Conservation (phyloP, 2,329 filamentous ascomycete species). For the Herpotrichia juniperi region DNA sequence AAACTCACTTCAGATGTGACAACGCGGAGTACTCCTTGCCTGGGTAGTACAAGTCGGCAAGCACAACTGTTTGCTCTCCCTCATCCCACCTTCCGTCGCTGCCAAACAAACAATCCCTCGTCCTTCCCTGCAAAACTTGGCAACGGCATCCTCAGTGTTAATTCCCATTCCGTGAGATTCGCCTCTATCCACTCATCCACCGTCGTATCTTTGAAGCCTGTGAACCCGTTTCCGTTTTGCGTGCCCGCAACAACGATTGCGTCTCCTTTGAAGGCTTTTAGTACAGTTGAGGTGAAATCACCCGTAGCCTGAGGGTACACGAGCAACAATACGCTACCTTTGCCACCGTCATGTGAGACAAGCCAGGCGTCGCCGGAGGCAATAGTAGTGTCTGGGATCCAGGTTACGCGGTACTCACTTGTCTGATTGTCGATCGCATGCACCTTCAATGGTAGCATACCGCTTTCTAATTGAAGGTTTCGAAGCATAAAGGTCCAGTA, state of each 20-base stretch:
- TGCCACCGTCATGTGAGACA: constrained; percentile 47
- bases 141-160: constrained; percentile 68
- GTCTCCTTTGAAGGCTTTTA: constrained; percentile 67
- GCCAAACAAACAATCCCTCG: constrained; percentile 73
- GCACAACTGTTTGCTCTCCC: too few relatives aligned
- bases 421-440: constrained; percentile 71
- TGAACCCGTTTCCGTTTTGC: constrained; percentile 77
- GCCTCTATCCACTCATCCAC: constrained; percentile 70
- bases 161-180: constrained; percentile 64
- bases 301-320: constrained; percentile 75
- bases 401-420: constrained; percentile 71
- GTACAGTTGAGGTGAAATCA: constrained; percentile 67
- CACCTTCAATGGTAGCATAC: constrained; percentile 62
- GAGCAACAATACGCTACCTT: constrained; percentile 67
- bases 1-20: too few relatives aligned
- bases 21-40: too few relatives aligned
- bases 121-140: constrained; percentile 80
- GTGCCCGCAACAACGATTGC: constrained; percentile 75
- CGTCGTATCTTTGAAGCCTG: constrained; percentile 67
- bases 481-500: constrained; percentile 79
- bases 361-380: constrained; percentile 67
- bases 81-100: constrained; percentile 31
- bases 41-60: too few relatives aligned
- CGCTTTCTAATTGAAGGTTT: constrained; percentile 67
- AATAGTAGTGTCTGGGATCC: constrained; percentile 70